Evolutionary conservation across 306 rosid species (phyloP).

Genomic region (Datisca glomerata): DNA sequence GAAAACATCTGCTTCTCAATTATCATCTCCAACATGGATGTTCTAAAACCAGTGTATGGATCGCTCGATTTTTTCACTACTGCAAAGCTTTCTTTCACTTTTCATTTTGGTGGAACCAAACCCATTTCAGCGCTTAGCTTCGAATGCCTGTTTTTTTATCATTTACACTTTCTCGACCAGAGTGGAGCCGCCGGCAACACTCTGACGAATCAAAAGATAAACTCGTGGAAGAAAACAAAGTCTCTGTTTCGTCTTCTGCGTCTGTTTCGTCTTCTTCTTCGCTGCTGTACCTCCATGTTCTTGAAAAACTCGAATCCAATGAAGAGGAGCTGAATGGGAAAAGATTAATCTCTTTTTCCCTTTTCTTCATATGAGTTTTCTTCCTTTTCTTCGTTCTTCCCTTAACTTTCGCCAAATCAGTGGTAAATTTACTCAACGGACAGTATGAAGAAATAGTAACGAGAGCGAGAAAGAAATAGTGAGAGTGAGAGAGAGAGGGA

Average conservation of each 20-base stretch:
- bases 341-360: constrained; percentile 16
- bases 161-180: constrained; percentile 12
- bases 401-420: constrained; percentile 11
- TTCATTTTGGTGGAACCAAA: constrained; percentile 45
- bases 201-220: constrained; percentile 66
- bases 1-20: constrained; percentile 82
- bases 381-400: constrained; percentile 21
- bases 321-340: constrained; percentile 37
- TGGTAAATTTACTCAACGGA: too few species aligned
- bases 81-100: constrained; percentile 75
- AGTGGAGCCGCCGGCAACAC: constrained; percentile 20
- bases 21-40: constrained; percentile 93
- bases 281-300: constrained; percentile 69
- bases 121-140: constrained; percentile 32
- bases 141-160: constrained; percentile 4
- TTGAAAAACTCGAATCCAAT: constrained; percentile 33
- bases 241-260: constrained; percentile 51
- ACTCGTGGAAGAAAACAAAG: constrained; percentile 66
- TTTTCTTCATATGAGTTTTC: constrained; percentile 27
- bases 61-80: constrained; percentile 90
- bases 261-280: constrained; percentile 33
- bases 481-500: too few species aligned
- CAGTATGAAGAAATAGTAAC: too few species aligned
- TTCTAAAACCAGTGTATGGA: constrained; percentile 82
- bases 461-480: too few species aligned